These are phyloP conservation scores for Crithidia bombi DNA, from an alignment of 208 protist species.

Conservation along the genomic window DNA sequence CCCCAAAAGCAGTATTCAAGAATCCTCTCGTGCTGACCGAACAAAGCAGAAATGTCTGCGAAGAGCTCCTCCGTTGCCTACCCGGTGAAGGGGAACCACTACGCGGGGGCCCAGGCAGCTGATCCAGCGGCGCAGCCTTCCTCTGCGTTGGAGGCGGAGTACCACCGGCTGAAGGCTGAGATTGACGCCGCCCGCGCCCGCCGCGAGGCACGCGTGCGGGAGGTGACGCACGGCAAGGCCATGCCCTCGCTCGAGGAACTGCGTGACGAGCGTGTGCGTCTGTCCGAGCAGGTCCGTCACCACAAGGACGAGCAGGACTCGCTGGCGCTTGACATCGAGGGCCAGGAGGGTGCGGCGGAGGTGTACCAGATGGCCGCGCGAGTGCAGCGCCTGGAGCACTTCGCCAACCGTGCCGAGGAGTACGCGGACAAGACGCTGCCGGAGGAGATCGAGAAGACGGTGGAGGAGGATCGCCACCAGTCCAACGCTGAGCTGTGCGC, in stretches of 20 bases:
- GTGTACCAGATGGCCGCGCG: constrained; percentile 73
- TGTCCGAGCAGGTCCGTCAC: constrained; percentile 66
- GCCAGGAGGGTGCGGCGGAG: constrained; percentile 39
- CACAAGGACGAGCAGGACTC: constrained; percentile 85
- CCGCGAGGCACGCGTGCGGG: constrained; percentile 33
- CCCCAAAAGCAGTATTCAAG: too few species aligned
- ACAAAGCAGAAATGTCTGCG: neutral
- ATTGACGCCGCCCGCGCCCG: constrained; percentile 32
- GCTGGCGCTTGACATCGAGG: constrained; percentile 66
- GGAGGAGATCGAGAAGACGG: constrained; percentile 53
- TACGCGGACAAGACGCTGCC: constrained; percentile 61
- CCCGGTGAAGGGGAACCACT: constrained; percentile 5
- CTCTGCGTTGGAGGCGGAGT: constrained; percentile 4
- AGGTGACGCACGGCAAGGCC: constrained; percentile 34
- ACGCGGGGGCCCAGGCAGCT: neutral
- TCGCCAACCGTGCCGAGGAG: constrained; percentile 33
- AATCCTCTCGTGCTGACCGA: neutral
- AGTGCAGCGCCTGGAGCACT: constrained; percentile 75
- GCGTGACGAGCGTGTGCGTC: constrained; percentile 48
- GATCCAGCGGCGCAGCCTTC: neutral
- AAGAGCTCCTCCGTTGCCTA: constrained; percentile 16
- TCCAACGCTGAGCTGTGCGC: constrained; percentile 74
- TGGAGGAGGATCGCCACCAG: constrained; percentile 55
- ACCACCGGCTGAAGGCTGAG: constrained; percentile 25
- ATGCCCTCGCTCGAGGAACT: constrained; percentile 66